Percentiles rank a stretch among this genome's conserved stretches.
Conservation (phyloP, 768 basidiomycete species). For the Leccinum aurantiacum region DNA sequence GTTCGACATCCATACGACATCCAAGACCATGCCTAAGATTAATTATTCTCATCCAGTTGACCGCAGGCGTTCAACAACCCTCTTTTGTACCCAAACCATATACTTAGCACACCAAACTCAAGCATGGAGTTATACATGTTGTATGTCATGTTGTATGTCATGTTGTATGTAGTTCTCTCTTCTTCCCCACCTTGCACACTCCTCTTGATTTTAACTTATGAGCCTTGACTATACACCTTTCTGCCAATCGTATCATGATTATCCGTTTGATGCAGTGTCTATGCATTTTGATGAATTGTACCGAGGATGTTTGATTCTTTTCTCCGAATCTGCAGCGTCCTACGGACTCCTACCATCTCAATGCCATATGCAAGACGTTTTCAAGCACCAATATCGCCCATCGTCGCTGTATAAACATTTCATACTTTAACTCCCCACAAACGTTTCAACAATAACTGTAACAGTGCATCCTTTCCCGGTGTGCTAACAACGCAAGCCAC, state of each 20-base stretch:
- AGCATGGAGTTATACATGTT: conserved; percentile 4
- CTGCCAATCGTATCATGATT: background rate
- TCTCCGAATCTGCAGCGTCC: no score
- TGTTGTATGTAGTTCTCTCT: background rate
- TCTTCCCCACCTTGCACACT: background rate
- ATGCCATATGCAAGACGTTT: background rate
- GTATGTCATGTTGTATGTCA: conserved; percentile 27
- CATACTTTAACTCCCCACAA: conserved; percentile 46
- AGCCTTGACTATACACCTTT: background rate
- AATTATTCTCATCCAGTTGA: conserved; percentile 8
- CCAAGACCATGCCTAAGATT: conserved; percentile 16
- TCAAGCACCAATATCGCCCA: background rate
- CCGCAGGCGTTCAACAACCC: conserved; percentile 11
- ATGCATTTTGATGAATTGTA: background rate
- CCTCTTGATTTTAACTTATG: background rate
- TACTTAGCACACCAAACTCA: conserved; percentile 23
- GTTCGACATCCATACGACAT: conserved; percentile 83
- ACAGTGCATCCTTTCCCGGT: conserved; percentile 57
- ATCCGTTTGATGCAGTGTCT: background rate
- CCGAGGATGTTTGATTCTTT: background rate
- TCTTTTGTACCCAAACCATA: conserved; percentile 17
- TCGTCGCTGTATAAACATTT: background rate
- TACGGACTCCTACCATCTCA: no score
- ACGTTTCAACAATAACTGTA: conserved; percentile 49
- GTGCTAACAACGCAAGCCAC: conserved; percentile 55